phyloP scores from a whole-genome alignment of 2,329 filamentous ascomycete genomes.

The Fusarium cyanostomum region DNA sequence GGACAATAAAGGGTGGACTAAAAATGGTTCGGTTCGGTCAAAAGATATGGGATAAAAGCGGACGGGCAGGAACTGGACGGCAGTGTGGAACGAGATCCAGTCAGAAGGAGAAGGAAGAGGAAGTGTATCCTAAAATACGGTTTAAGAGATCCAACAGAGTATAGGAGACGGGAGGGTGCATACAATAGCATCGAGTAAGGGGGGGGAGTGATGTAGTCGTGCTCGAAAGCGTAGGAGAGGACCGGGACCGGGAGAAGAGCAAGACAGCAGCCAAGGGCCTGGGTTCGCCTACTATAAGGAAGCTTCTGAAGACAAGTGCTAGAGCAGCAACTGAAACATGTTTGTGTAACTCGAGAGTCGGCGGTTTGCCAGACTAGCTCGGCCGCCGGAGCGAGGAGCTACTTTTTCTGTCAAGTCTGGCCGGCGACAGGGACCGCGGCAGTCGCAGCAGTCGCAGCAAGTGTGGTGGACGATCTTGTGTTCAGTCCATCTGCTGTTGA shows the following conservation, averaged over 20 bases:
- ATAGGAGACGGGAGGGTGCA: slow-evolving; percentile 12
- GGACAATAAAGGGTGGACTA: slow-evolving; percentile 4
- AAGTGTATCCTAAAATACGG: slow-evolving; percentile 1
- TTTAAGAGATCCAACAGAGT: background rate
- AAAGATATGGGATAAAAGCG: slow-evolving; percentile 14
- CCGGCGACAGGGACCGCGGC: slow-evolving; percentile 17
- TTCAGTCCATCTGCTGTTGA: slow-evolving; percentile 21
- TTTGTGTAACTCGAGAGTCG: slow-evolving; percentile 47
- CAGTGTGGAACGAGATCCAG: slow-evolving; percentile 11
- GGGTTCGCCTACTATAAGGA: slow-evolving; percentile 37
- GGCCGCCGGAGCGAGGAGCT: slow-evolving; percentile 34
- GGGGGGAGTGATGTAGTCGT: slow-evolving; percentile 10
- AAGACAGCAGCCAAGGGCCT: slow-evolving; percentile 12
- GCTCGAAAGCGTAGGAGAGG: slow-evolving; percentile 6
- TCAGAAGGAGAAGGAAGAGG: background rate
- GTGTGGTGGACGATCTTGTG: slow-evolving; percentile 29
- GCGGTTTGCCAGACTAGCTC: slow-evolving; percentile 43
- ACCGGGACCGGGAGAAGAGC: slow-evolving; percentile 9
- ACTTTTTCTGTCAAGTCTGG: slow-evolving; percentile 15
- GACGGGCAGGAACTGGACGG: slow-evolving; percentile 1
- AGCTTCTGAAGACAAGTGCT: slow-evolving; percentile 35
- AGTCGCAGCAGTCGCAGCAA: slow-evolving; percentile 10
- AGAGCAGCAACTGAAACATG: slow-evolving; percentile 49
- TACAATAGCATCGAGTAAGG: slow-evolving; percentile 6
- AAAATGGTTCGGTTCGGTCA: slow-evolving; percentile 5